These are phyloP conservation scores for Kwoniella heveanensis DNA, from an alignment of 768 basidiomycete genomes.

Conservation along the genomic window DNA sequence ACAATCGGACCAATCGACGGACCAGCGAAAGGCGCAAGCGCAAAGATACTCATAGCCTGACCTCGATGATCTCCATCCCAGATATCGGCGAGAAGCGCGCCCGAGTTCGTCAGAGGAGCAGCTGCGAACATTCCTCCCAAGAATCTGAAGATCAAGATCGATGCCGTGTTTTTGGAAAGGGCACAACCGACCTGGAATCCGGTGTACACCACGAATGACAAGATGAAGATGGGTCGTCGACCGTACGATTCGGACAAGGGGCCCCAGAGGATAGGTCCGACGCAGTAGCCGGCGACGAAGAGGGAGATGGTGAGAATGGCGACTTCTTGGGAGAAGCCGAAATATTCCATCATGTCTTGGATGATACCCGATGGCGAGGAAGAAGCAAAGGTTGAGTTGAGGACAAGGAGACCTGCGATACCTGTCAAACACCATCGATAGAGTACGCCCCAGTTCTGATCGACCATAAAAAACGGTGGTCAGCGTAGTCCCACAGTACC, in stretches of 20 bases:
- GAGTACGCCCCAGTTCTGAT: conserved; percentile 49
- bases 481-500: too few relatives aligned
- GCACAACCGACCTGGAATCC: conserved; percentile 57
- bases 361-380: conserved; percentile 53
- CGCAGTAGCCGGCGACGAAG: conserved; percentile 53
- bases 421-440: conserved; percentile 53
- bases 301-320: conserved; percentile 49
- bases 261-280: conserved; percentile 56
- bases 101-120: conserved; percentile 58
- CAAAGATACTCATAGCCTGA: conserved; percentile 54
- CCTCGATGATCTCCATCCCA: conserved; percentile 57
- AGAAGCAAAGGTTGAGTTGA: conserved; percentile 55
- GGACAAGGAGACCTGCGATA: conserved; percentile 48
- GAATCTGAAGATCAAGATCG: conserved; percentile 58
- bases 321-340: conserved; percentile 51
- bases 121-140: conserved; percentile 56
- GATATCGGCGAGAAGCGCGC: conserved; percentile 57
- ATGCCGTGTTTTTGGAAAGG: conserved; percentile 56
- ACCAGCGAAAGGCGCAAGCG: conserved; percentile 57
- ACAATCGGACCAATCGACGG: conserved; percentile 56
- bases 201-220: conserved; percentile 54
- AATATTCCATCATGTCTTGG: conserved; percentile 38
- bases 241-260: conserved; percentile 56
- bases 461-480: too few relatives aligned
- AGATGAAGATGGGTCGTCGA: conserved; percentile 56